Percentiles rank a stretch among this genome's conserved stretches.
Conservation (phyloP, 1,284 basidiomycete genomes). For the Naganishia sp. region DNA sequence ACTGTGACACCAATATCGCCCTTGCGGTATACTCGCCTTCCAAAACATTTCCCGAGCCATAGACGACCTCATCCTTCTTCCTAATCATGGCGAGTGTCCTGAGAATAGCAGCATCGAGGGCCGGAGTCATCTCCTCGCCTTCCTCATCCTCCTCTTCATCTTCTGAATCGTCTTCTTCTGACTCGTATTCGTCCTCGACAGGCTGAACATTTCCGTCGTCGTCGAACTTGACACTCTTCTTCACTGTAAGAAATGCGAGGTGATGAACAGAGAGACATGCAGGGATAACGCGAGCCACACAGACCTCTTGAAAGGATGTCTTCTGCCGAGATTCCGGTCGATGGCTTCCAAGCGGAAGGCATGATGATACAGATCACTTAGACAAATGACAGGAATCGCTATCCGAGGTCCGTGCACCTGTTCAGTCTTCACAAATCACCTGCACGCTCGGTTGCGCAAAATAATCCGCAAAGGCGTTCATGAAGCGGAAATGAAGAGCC, state of each 20-base stretch:
- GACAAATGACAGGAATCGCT: too few relatives aligned
- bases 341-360: conserved; percentile 23
- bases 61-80: conserved; percentile 71
- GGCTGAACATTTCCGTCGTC: conserved; percentile 14
- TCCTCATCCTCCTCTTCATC: conserved; percentile 90
- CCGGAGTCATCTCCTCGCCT: conserved; percentile 91
- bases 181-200: conserved; percentile 4
- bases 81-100: conserved; percentile 85
- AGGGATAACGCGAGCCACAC: neutral
- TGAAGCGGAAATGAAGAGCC: neutral
- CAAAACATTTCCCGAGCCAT: conserved; percentile 69
- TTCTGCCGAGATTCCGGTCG: conserved; percentile 10
- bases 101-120: conserved; percentile 91
- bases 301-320: conserved; percentile 16
- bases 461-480: conserved; percentile 18
- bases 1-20: neutral
- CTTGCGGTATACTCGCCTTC: conserved; percentile 61
- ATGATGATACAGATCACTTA: neutral
- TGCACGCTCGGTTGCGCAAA: conserved; percentile 23
- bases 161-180: conserved; percentile 20
- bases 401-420: too few relatives aligned
- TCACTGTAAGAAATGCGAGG: conserved; percentile 1
- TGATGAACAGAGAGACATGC: neutral
- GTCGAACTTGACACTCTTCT: conserved; percentile 21
- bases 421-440: conserved; percentile 3